These are phyloP conservation scores for Pseudoperonospora humuli DNA, from an alignment of 352 stramenopile genomes.

Conservation along the genomic window DNA sequence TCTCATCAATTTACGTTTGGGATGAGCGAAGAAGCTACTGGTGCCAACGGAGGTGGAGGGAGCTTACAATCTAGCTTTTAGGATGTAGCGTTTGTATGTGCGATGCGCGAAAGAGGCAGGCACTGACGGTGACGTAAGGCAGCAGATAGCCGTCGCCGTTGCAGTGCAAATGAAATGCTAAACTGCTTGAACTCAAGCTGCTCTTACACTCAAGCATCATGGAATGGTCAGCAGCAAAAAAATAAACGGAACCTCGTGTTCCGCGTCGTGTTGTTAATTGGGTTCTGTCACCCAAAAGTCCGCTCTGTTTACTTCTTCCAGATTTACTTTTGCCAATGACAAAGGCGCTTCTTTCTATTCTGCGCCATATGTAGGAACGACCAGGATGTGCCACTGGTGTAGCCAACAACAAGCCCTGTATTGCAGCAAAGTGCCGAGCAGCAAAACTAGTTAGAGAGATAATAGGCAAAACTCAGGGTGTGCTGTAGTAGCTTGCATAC, in stretches of 20 bases:
- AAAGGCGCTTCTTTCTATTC: conserved; percentile 51
- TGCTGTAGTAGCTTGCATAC: conserved; percentile 19
- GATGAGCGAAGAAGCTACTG: conserved; percentile 12
- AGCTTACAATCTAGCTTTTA: conserved; percentile 24
- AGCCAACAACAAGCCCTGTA: conserved; percentile 83
- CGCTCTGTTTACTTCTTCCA: background rate
- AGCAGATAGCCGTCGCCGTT: background rate
- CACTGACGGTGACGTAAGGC: background rate
- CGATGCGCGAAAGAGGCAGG: background rate
- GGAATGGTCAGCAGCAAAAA: conserved; percentile 3
- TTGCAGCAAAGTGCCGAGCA: conserved; percentile 6
- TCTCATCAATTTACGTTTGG: conserved; percentile 66
- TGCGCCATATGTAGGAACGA: conserved; percentile 67
- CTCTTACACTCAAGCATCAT: background rate
- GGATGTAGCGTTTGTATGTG: conserved; percentile 10
- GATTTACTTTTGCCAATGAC: background rate
- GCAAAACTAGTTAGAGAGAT: background rate
- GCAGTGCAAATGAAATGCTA: conserved; percentile 1
- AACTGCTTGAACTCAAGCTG: background rate
- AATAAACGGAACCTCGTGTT: conserved; percentile 21
- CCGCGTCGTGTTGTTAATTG: conserved; percentile 12
- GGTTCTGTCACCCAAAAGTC: background rate
- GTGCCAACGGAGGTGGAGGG: conserved; percentile 4
- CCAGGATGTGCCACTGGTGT: conserved; percentile 86
- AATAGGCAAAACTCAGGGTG: background rate